Evolutionary conservation across 176 grass and related monocot genomes (phyloP).

Genomic region (Canna indica): DNA sequence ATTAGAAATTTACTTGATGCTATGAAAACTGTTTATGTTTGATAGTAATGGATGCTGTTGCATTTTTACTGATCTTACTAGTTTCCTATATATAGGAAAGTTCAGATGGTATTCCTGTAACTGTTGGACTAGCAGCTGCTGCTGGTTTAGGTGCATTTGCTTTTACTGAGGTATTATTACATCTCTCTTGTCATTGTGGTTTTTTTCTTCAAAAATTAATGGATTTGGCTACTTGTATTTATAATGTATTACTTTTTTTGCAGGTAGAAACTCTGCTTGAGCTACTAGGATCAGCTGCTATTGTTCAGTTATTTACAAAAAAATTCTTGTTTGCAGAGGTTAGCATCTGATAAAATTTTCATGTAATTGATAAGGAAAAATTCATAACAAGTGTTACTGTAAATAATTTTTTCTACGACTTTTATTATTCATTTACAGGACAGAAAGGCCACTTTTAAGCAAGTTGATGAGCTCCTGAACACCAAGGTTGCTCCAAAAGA

Average conservation of each 20-base stretch:
- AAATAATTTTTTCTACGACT: conserved; percentile 8
- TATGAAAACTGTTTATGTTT: neutral
- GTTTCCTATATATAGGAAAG: conserved; percentile 32
- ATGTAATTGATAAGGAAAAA: conserved; percentile 2
- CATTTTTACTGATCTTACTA: neutral
- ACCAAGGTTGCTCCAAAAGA: conserved; percentile 94
- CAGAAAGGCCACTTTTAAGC: conserved; percentile 57
- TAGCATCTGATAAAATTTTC: conserved; percentile 9
- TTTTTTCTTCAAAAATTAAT: neutral
- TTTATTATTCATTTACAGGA: conserved; percentile 41
- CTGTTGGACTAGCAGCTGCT: conserved; percentile 75
- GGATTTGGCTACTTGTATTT: neutral
- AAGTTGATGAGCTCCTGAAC: conserved; percentile 79
- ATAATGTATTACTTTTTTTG: conserved; percentile 16
- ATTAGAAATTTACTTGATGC: neutral
- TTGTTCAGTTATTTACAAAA: conserved; percentile 61
- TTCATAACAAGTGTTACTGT: neutral
- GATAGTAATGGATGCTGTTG: neutral
- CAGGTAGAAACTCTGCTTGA: conserved; percentile 96
- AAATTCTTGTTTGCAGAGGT: conserved; percentile 79
- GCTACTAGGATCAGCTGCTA: conserved; percentile 78
- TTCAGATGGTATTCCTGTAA: conserved; percentile 59
- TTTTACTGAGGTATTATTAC: conserved; percentile 55
- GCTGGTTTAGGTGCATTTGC: conserved; percentile 73
- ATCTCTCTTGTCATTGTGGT: neutral